Conservation (phyloP, 495 filamentous ascomycete genomes). For the Tuber microsphaerosporum region DNA sequence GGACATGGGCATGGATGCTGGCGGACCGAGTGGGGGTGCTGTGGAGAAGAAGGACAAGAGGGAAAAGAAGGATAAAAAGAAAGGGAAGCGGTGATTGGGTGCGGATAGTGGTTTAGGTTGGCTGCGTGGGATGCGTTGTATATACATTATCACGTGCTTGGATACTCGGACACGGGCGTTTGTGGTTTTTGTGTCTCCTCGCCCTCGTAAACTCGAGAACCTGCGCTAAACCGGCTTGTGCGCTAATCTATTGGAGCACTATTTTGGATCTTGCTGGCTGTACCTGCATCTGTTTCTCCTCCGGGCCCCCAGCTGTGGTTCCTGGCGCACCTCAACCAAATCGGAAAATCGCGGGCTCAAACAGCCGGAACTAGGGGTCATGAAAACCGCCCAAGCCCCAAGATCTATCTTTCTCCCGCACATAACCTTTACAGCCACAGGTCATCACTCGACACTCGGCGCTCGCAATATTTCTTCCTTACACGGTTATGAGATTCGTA, state of each 20-base stretch:
- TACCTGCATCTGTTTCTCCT: neutral
- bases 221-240: neutral
- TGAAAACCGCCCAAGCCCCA: neutral
- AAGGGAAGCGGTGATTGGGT: conserved; percentile 26
- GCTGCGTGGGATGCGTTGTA: neutral
- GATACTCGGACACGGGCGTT: neutral
- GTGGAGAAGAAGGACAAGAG: conserved; percentile 45
- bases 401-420: neutral
- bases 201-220: neutral
- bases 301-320: neutral
- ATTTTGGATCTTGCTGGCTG: neutral
- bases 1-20: conserved; percentile 64
- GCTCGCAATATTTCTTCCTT: neutral
- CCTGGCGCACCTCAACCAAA: neutral
- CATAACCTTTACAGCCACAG: neutral
- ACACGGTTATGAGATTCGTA: neutral
- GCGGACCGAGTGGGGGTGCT: conserved; percentile 42
- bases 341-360: neutral
- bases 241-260: neutral
- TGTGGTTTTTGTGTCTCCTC: neutral
- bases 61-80: conserved; percentile 49
- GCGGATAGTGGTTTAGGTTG: neutral
- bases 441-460: neutral
- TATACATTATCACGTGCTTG: neutral
- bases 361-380: neutral